Base-by-base conservation (phyloP, 2,329 filamentous ascomycete species). In the Hirsutella rhossiliensis region DNA sequence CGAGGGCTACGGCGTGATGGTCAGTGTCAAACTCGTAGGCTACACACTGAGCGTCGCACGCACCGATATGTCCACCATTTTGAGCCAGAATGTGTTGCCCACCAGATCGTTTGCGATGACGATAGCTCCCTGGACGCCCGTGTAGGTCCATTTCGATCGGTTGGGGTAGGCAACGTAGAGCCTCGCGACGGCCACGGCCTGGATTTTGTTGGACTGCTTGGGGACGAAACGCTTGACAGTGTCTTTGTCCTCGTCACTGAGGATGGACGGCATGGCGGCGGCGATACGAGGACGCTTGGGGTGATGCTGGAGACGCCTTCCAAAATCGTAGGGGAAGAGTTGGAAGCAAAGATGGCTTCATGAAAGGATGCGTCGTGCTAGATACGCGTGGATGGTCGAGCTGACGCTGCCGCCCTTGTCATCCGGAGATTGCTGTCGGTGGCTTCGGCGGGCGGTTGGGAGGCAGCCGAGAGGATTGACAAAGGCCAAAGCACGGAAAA, bases 61-160 rank as follows among this genome's bases (percentile, higher is more conserved):
- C 73, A 94, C 88, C 61, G 88, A 96, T 45, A 98, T 81, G 62
- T 98, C 92, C 42, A 98, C 92, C 67, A 98, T 72, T 71, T 98
- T 98, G 54, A 98, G 71, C 87, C 90, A 98, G 66, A 89, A 94
- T 1, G 92, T 96, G 63, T 95, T 84, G 52, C 92, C 92, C 27
- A 97, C 88, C 34, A 94, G 68, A 61, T 98, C 92, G 62, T 97
- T 94, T 53, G 87, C 84, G 50, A 98, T 78, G 43, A 96, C 90
- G 31, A 82, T 78, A 42, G 92, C 92, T 43, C 92, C 92, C 62
- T 97, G 92, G 39, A 97, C 67, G 13, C 90, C 92, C 0, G 90
- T 95, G 61, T 90, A 94, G 27, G 80, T 90, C 92, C 92, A 98
- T 88, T 74, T 79, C 50, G 80, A 76, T 50, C 75, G 76, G 67